Evolutionary conservation across 1,139 yeast species (phyloP), one percentile per base, ranked within the genome.

Genomic region (Nakaseomyces delphensis): DNA sequence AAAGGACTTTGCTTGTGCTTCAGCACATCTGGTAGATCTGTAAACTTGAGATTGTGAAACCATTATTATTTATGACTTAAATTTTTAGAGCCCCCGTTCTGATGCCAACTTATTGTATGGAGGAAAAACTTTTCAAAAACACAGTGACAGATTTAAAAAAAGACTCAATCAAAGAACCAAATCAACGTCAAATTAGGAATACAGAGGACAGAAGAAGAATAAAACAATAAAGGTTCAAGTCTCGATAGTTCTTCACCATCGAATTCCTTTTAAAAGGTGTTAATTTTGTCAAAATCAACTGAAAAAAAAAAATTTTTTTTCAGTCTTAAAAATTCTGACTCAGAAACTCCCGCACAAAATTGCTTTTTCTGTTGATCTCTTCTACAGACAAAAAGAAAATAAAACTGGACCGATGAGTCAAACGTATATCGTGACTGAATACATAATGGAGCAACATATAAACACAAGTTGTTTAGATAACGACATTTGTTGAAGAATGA

Each of bases 1-100:
- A 56, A 91, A 91, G 3, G 91, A 73, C 45, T 79, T 73, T 11
- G 74, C 65, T 53, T 77, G 76, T 25, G 64, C 63, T 10, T 61
- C 62, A 19, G 77, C 58, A 6, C 93, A 78, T 61, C 97, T 80
- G 11, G 98, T 86, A 19, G 97, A 89, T 67, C 95, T 81, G 64
- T 91, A 91, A 41, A 69, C 64, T 65, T 77, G 77, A 6, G 82
- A 71, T 31, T 31, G 13, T 1, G 35, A 31, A 31, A 31, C 35
- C 35, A 31, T 31, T 31, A 10, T 5, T 27, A 27, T 21, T 9
- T 21, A 9, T 21, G 9, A 6, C 9, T 21, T 21, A n/a, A n/a
- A n/a, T n/a, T n/a, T n/a, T n/a, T n/a, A n/a, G n/a, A n/a, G n/a
- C n/a, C n/a, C n/a, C n/a, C n/a, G n/a, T n/a, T n/a, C n/a, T n/a